phyloP scores from a whole-genome alignment of 108 stramenopile species.

The Pseudonitzschia multiseries region DNA sequence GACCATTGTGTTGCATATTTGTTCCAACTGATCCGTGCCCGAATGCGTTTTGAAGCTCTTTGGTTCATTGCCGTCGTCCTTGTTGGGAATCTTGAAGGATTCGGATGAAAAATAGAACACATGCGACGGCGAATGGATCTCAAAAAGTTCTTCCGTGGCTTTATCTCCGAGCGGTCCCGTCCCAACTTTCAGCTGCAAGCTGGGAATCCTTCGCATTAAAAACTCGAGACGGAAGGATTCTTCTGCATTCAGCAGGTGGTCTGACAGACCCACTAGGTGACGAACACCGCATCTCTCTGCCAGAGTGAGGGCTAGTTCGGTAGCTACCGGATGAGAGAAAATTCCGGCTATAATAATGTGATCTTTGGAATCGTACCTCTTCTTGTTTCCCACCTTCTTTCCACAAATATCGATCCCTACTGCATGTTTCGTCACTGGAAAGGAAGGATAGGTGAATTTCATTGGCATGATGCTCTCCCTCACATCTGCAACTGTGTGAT shows the following conservation, averaged over 20 bases:
- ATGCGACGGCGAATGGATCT: constrained; percentile 40
- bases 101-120: constrained; percentile 36
- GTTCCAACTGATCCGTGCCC: constrained; percentile 42
- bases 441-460: constrained; percentile 1
- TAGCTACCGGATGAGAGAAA: constrained; percentile 52
- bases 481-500: background rate
- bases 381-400: background rate
- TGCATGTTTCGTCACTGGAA: background rate
- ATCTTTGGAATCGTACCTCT: constrained; percentile 1
- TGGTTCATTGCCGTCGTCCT: background rate
- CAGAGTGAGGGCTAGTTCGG: constrained; percentile 54
- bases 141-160: constrained; percentile 33
- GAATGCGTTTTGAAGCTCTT: background rate
- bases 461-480: background rate
- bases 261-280: constrained; percentile 40
- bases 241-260: constrained; percentile 29
- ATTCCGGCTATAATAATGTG: constrained; percentile 56
- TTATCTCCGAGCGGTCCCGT: constrained; percentile 33
- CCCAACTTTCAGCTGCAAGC: constrained; percentile 26
- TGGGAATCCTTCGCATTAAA: constrained; percentile 40
- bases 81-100: constrained; percentile 49
- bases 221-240: constrained; percentile 48
- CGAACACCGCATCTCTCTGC: constrained; percentile 51
- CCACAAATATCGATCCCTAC: constrained; percentile 2
- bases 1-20: constrained; percentile 33